These are phyloP conservation scores for Nemania abortiva DNA, from an alignment of 2,329 filamentous ascomycete genomes.

Conservation along the genomic window DNA sequence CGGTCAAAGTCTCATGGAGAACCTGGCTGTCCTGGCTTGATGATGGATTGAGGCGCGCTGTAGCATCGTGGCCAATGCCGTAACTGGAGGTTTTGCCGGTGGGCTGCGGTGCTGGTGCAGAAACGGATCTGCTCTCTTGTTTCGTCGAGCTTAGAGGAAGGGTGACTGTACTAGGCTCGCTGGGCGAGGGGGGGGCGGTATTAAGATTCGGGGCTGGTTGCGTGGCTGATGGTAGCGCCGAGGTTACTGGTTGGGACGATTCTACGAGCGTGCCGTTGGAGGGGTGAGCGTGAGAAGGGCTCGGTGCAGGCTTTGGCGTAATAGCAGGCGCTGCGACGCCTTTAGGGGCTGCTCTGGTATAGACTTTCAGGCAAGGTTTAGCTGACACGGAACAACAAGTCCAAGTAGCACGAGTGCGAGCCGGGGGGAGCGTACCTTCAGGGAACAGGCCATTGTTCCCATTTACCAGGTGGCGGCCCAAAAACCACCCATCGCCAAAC, in stretches of 20 bases:
- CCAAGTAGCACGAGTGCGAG: background rate
- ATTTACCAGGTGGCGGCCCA: constrained; percentile 79
- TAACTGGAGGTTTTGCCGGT: constrained; percentile 49
- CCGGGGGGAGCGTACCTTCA: constrained; percentile 69
- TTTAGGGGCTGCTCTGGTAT: constrained; percentile 70
- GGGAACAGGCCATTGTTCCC: constrained; percentile 83
- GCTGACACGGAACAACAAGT: constrained; percentile 16
- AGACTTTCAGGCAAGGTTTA: constrained; percentile 60
- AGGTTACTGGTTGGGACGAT: constrained; percentile 40
- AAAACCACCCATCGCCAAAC: constrained; percentile 88
- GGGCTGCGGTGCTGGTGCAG: constrained; percentile 46
- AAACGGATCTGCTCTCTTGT: constrained; percentile 48
- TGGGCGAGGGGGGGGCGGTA: constrained; percentile 35
- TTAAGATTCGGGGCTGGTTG: constrained; percentile 45
- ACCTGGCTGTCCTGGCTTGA: constrained; percentile 70
- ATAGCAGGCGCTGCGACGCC: constrained; percentile 46
- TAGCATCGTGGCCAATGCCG: constrained; percentile 55
- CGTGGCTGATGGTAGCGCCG: constrained; percentile 45
- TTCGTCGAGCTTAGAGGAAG: constrained; percentile 59
- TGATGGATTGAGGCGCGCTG: constrained; percentile 58
- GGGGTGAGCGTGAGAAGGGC: constrained; percentile 40
- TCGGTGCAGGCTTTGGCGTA: constrained; percentile 50
- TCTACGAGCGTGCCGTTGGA: constrained; percentile 44
- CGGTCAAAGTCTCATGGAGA: constrained; percentile 92
- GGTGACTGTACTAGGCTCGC: constrained; percentile 53